Base-by-base conservation (phyloP, 441 rosid genomes). In the Bocquillonia castaneifolia region DNA sequence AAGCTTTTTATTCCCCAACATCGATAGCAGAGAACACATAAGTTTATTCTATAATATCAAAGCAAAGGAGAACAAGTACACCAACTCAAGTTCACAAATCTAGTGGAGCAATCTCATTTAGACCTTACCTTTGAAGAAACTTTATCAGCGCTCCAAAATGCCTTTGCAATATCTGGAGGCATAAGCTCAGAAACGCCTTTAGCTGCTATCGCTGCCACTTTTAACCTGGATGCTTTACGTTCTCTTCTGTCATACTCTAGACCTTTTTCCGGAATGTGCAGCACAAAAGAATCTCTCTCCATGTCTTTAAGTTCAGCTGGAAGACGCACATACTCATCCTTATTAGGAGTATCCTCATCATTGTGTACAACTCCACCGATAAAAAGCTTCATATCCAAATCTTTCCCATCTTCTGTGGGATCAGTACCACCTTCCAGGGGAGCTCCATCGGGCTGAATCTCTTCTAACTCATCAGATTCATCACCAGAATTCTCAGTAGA, bases 101-200 rank as follows among this genome's bases (percentile, higher is more conserved):
- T 44, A 37, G 14, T 7, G 52, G 29, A 58, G 25, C 42, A 29
- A 42, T 39, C 52, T 17, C 47, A 51, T 47, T 22, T 18, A 53
- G 64, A 68, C 59, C 78, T 82, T 48, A 91, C 97, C 93, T 89
- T 93, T 50, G 89, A 78, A 77, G 97, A 83, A 83, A 83, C 81
- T 74, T 81, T 89, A 63, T 89, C 89, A 17, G 84, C 71, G 74
- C 83, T 74, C 93, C 87, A 91, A 75, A 91, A 88, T 65, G 90
- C 89, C 81, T 89, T 85, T 47, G 93, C 92, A 74, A 91, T 77
- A 67, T 89, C 97, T 63, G 96, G 74, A 77, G 98, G 97, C 95
- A 93, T 91, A 77, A 93, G 83, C 80, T 91, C 95, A 52, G 96
- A 85, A 59, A 91, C 77, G 66, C 95, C 87, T 81, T 85, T 88